These are phyloP conservation scores for Solanum raphanifolium DNA, from an alignment of 257 asterid genomes.

Conservation along the genomic window DNA sequence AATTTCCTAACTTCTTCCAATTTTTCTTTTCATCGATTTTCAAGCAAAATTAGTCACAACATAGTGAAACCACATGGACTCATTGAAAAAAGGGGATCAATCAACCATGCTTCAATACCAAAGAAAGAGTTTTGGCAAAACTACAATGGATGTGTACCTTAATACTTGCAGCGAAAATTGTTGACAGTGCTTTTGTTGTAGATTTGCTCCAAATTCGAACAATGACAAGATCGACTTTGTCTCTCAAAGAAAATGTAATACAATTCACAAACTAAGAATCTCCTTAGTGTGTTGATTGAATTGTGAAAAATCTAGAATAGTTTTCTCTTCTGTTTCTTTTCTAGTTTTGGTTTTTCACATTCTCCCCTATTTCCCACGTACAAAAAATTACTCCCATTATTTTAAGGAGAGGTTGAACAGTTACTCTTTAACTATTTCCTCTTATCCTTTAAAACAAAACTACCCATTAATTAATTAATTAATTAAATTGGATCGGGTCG, in stretches of 20 bases:
- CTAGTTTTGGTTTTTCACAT: not conserved
- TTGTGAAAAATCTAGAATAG: not conserved
- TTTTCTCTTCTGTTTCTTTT: too few species aligned
- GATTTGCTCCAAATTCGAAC: not conserved
- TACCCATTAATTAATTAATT: too few species aligned
- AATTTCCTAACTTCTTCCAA: not conserved
- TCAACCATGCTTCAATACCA: not conserved
- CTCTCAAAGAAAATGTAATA: not conserved
- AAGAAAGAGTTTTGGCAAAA: not conserved
- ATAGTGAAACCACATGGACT: not conserved
- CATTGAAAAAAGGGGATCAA: not conserved
- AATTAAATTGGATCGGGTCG: not conserved
- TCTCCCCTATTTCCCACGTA: not conserved
- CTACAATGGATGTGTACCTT: too few species aligned
- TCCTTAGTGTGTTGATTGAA: not conserved
- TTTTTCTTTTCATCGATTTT: not conserved
- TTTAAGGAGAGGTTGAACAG: not conserved
- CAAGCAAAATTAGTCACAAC: not conserved
- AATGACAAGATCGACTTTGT: not conserved
- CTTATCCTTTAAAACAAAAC: too few species aligned
- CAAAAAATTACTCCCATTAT: not conserved
- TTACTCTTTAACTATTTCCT: too few species aligned
- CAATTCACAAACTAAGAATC: not conserved
- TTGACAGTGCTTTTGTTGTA: not conserved
- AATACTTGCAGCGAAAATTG: too few species aligned